These are phyloP conservation scores for Bipolaris sorokiniana DNA, from an alignment of 2,329 filamentous ascomycete species.

Conservation along the genomic window DNA sequence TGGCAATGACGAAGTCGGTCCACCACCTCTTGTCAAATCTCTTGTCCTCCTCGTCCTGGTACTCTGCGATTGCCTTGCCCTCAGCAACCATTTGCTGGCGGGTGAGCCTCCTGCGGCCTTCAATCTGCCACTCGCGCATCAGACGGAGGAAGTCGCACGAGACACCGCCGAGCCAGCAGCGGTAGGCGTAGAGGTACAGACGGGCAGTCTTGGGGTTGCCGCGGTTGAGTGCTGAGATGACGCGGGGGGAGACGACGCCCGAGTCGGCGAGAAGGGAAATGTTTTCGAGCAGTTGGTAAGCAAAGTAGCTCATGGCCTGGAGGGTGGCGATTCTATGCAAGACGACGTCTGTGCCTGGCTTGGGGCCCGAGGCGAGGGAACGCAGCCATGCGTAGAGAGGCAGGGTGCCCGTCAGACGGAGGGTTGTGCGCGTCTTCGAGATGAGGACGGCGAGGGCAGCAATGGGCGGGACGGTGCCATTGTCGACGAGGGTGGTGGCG, in stretches of 20 bases:
- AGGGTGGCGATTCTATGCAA: slow-evolving; percentile 51
- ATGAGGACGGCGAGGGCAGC: slow-evolving; percentile 49
- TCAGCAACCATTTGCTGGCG: slow-evolving; percentile 38
- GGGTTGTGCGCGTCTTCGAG: slow-evolving; percentile 52
- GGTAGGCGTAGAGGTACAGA: slow-evolving; percentile 52
- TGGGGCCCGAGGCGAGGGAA: slow-evolving; percentile 50
- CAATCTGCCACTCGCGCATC: slow-evolving; percentile 51
- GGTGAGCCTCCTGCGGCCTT: slow-evolving; percentile 42
- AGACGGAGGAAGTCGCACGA: slow-evolving; percentile 53
- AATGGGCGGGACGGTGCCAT: slow-evolving; percentile 39
- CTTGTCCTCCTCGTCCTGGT: slow-evolving; percentile 49
- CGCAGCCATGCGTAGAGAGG: slow-evolving; percentile 55
- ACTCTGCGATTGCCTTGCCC: slow-evolving; percentile 35
- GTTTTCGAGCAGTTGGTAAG: slow-evolving; percentile 55
- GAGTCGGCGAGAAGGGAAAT: slow-evolving; percentile 52
- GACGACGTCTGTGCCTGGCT: slow-evolving; percentile 51
- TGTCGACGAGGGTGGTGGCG: slow-evolving; percentile 35
- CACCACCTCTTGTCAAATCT: slow-evolving; percentile 51
- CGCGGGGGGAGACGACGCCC: slow-evolving; percentile 45
- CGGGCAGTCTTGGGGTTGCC: slow-evolving; percentile 43
- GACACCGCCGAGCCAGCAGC: slow-evolving; percentile 53
- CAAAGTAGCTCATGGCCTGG: slow-evolving; percentile 52
- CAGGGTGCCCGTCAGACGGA: slow-evolving; percentile 53
- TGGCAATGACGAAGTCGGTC: slow-evolving; percentile 51
- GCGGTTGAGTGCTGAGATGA: slow-evolving; percentile 48